Base-by-base conservation (phyloP, 805 yeast species). In the Debaryomyces tyrocola region DNA sequence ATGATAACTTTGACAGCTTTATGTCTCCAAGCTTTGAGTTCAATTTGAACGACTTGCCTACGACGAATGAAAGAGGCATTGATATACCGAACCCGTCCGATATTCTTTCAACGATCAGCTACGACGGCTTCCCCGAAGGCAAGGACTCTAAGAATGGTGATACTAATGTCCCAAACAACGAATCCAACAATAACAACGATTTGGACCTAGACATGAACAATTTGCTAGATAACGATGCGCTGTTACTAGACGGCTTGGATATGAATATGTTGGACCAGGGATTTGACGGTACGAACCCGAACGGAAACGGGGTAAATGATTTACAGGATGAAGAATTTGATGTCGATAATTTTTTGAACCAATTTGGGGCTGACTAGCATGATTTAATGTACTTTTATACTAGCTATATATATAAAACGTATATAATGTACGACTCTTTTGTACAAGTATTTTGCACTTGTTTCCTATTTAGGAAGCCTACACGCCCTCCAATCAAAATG, bases 301-400 rank as follows among this genome's bases (percentile, higher is more conserved):
- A 52, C 18, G 60, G 55, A 11, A 55, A 46, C 11, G 57, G 54
- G 14, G 49, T 51, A 12, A 52, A 50, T n/a, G 54, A 49, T 20
- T 18, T 18, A 17, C 15, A 24, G 42, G 73, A 69, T 29, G 77
- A 70, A 45, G 77, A 71, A 44, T 73, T 73, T 54, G 77, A 73
- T 48, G 78, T 73, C 33, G 78, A 73, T 43, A 69, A 63, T 51
- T 73, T 73, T 47, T 63, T 73, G 47, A 70, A 69, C 50, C 77
- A 73, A 51, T 71, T 71, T 53, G 76, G 76, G 6, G 66, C 62
- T 33, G 69, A 65, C 33, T 65, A 49, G 35, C 14, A 7, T 17
- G 6, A 37, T 24, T 24, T 24, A 7, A 24, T 46, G 43, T 42
- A 46, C 38, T 36, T 37, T 46, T 38, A 38, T 27, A 17, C 3